phyloP scores from a whole-genome alignment of 1,139 yeast species.

The Pichia inconspicua region DNA sequence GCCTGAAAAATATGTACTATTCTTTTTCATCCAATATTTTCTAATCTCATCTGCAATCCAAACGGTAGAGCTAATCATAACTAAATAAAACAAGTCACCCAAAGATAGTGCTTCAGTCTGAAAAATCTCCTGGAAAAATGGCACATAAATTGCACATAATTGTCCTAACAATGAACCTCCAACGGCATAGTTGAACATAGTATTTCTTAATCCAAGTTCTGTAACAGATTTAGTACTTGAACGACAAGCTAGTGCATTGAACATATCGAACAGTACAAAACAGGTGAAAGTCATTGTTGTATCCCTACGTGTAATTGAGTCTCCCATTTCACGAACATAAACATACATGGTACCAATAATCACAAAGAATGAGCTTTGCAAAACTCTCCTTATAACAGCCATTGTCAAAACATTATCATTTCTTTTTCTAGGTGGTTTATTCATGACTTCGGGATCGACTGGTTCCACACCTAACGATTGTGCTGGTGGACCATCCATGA shows the following conservation, averaged over 20 bases:
- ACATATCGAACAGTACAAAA: slow-evolving; percentile 91
- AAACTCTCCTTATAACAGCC: slow-evolving; percentile 59
- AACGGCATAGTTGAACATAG: slow-evolving; percentile 89
- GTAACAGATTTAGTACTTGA: slow-evolving; percentile 76
- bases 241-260: slow-evolving; percentile 89
- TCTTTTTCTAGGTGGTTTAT: slow-evolving; percentile 85
- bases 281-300: slow-evolving; percentile 99
- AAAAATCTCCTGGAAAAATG: slow-evolving; percentile 83
- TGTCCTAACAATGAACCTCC: slow-evolving; percentile 89
- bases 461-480: slow-evolving; percentile 97
- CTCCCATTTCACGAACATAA: slow-evolving; percentile 76
- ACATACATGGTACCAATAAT: slow-evolving; percentile 77
- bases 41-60: slow-evolving; percentile 78
- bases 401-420: slow-evolving; percentile 71
- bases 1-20: slow-evolving; percentile 16
- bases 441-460: slow-evolving; percentile 91
- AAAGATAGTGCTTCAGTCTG: slow-evolving; percentile 84
- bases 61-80: slow-evolving; percentile 65
- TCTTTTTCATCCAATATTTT: slow-evolving; percentile 36
- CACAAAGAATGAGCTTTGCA: slow-evolving; percentile 68
- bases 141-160: slow-evolving; percentile 83
- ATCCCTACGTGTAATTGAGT: slow-evolving; percentile 83
- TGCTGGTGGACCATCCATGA: slow-evolving; percentile 99
- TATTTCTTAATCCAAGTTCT: slow-evolving; percentile 70
- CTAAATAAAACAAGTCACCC: slow-evolving; percentile 57